phyloP scores from a whole-genome alignment of 1,284 basidiomycete genomes.

The Sporisorium scitamineum region DNA sequence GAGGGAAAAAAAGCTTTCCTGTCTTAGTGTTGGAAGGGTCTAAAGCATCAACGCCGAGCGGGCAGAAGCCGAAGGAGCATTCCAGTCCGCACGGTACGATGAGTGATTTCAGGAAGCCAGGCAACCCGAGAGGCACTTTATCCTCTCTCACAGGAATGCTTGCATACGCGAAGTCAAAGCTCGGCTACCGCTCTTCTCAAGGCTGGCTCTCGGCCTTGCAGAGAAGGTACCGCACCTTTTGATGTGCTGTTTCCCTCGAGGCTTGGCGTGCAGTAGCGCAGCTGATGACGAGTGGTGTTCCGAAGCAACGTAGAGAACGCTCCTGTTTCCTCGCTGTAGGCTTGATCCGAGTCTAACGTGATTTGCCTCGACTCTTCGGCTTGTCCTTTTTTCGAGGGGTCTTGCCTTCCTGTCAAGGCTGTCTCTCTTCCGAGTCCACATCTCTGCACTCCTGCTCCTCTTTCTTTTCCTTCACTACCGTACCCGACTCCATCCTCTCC shows the following conservation, averaged over 20 bases:
- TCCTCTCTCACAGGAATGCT: neutral
- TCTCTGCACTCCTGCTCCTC: neutral
- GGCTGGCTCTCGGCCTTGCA: neutral
- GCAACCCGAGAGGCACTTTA: neutral
- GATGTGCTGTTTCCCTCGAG: neutral
- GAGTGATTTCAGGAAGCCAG: no score
- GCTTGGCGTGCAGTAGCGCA: constrained; percentile 5
- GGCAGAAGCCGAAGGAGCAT: constrained; percentile 3
- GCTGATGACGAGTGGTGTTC: neutral
- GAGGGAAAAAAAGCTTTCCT: constrained; percentile 1
- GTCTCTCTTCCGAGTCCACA: neutral
- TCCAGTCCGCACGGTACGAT: neutral
- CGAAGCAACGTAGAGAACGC: neutral
- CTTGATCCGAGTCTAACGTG: no score
- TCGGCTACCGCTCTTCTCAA: constrained; percentile 2
- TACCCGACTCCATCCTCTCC: neutral
- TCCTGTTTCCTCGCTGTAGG: neutral
- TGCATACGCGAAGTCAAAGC: neutral
- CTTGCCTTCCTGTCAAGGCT: no score
- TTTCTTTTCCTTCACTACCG: neutral
- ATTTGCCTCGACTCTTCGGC: neutral
- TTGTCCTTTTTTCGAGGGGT: neutral
- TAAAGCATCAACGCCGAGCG: neutral
- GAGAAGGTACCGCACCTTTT: neutral
- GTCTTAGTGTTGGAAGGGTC: constrained; percentile 6